Base-by-base conservation (phyloP, 345 rosid species). In the Ceriops tagal region DNA sequence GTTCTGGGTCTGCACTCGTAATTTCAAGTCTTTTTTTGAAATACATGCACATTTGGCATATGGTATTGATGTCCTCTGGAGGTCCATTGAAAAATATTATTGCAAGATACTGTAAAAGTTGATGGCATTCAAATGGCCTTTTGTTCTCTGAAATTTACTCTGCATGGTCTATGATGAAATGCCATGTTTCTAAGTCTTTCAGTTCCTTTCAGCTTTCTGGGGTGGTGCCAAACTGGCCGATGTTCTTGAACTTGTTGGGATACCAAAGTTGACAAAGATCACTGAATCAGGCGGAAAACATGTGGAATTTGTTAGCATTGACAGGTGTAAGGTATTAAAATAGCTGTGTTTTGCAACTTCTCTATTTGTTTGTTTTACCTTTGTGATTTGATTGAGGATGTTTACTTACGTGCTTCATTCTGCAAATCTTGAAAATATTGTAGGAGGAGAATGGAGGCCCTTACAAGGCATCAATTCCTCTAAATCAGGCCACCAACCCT, bases 361-460 rank as follows among this genome's bases (percentile, higher is more conserved):
- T 76, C 22, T 63, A 5, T 32, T 2, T 8, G 64, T 57, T 34
- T 35, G 16, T 28, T 20, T 56, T 34, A 24, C 13, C 22, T 70
- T 53, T 60, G 27, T 66, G 57, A 60, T 31, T 43, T 26, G 31
- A 31, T 9, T 6, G 35, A 28, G n/a, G 35, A 5, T 53, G 32
- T 65, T 58, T 20, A 64, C 52, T 52, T 39, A 35, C 21, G 8
- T 49, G 43, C 24, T 72, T 32, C 58, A 8, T 49, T 71, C 15
- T 65, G 18, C 57, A 35, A n/a, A 28, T 39, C 19, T 57, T 60
- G 60, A 3, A 75, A 56, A 34, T 64, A 66, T 43, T 70, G 30
- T 77, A 95, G 99, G 98, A 95, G 84, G 99, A 95, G 87, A 90
- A 90, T 28, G 99, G 99, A 32, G 99, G 98, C n/a, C 98, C 99